A percentile compares a stretch with the other conserved stretches of the same genome.
Evolutionary conservation across 352 stramenopile genomes (phyloP).

Genomic region (Peronospora tabacina): DNA sequence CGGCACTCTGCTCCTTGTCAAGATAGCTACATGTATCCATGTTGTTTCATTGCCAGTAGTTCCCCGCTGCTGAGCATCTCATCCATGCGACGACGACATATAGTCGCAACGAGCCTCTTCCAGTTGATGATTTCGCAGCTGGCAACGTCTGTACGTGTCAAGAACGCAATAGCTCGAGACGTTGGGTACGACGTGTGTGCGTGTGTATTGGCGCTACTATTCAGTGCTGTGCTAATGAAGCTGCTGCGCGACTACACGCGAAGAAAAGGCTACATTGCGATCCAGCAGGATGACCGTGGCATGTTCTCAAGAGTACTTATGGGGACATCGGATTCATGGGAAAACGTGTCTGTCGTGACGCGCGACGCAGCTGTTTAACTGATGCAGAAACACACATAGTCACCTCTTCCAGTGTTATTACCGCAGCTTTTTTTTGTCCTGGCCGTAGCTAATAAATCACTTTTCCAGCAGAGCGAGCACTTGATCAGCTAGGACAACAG

Average conservation of each 20-base stretch:
- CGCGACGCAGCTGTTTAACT: conserved; percentile 15
- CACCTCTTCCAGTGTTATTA: conserved; percentile 17
- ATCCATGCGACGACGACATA: conserved; percentile 18
- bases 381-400: not conserved
- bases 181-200: conserved; percentile 36
- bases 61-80: conserved; percentile 1
- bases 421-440: not conserved
- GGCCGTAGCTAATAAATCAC: conserved; percentile 3
- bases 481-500: conserved; percentile 34
- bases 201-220: conserved; percentile 37
- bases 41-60: conserved; percentile 1
- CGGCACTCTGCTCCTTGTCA: not conserved
- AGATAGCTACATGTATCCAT: conserved; percentile 14
- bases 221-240: conserved; percentile 39
- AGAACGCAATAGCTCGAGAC: not conserved
- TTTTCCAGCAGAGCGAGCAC: conserved; percentile 48
- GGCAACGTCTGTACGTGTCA: not conserved
- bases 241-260: conserved; percentile 35
- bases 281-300: conserved; percentile 55
- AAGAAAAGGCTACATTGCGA: conserved; percentile 53
- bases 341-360: conserved; percentile 25
- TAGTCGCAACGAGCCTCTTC: conserved; percentile 10
- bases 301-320: conserved; percentile 61
- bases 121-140: conserved; percentile 12
- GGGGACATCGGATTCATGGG: conserved; percentile 61